Percentiles rank a stretch among this genome's conserved stretches.
phyloP scores from a whole-genome alignment of 495 filamentous ascomycete genomes.

The Daldinia grandis region DNA sequence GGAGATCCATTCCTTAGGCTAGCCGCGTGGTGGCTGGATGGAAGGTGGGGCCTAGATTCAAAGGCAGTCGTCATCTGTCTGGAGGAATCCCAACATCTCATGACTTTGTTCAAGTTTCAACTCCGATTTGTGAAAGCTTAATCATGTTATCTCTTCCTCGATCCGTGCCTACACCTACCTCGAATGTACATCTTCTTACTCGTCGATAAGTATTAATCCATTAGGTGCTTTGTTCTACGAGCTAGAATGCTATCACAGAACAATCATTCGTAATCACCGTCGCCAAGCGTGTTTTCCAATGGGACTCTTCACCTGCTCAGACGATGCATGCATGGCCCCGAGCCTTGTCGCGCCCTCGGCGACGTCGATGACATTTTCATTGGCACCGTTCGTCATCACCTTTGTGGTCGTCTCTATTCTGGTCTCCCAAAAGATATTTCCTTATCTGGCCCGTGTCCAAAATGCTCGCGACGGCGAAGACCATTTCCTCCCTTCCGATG shows the following conservation, averaged over 20 bases:
- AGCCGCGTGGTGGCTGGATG: conserved; percentile 2
- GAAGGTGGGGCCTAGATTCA: conserved; percentile 11
- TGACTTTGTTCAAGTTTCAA: conserved; percentile 29
- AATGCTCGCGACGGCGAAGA: conserved; percentile 58
- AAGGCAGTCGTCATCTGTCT: conserved; percentile 37
- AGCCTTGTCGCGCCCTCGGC: conserved; percentile 39
- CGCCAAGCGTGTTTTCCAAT: conserved; percentile 31
- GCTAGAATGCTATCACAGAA: conserved; percentile 27
- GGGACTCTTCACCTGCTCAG: conserved; percentile 45
- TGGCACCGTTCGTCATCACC: conserved; percentile 51
- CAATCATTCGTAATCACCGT: conserved; percentile 11
- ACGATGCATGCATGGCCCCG: conserved; percentile 47
- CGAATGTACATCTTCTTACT: conserved; percentile 26
- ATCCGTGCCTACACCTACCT: conserved; percentile 17
- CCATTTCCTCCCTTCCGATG: conserved; percentile 61
- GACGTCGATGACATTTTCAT: conserved; percentile 46
- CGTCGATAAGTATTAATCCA: conserved; percentile 15
- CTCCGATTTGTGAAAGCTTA: conserved; percentile 11
- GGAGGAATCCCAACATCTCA: conserved; percentile 10
- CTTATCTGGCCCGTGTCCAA: conserved; percentile 65
- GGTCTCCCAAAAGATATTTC: conserved; percentile 69
- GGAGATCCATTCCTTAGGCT: conserved; percentile 2
- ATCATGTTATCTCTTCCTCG: conserved; percentile 24
- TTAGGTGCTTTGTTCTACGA: conserved; percentile 3
- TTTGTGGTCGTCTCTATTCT: conserved; percentile 49